These are phyloP conservation scores for Ophioceras dolichostomum DNA, from an alignment of 2,329 filamentous ascomycete species.

Conservation along the genomic window DNA sequence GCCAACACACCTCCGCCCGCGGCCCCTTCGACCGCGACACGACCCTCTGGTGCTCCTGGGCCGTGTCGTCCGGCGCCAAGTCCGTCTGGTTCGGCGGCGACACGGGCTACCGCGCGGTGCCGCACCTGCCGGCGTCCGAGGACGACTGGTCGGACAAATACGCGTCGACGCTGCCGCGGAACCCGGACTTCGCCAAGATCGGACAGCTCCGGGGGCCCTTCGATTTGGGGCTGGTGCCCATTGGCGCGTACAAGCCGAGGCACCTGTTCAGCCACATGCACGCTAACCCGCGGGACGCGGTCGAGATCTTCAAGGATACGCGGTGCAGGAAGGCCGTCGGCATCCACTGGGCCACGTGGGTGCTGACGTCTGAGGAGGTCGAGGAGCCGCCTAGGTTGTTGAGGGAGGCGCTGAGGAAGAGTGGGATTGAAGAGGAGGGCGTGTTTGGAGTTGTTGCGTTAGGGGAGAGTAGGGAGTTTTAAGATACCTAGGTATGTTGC, in stretches of 20 bases:
- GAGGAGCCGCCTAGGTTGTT: slow-evolving; percentile 68
- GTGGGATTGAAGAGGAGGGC: slow-evolving; percentile 56
- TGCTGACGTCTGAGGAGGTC: slow-evolving; percentile 73
- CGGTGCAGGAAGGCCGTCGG: slow-evolving; percentile 65
- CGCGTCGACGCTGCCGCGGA: slow-evolving; percentile 54
- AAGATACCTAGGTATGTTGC: slow-evolving; percentile 8
- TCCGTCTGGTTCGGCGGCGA: slow-evolving; percentile 86
- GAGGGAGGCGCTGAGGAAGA: slow-evolving; percentile 56
- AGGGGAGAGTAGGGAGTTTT: slow-evolving; percentile 72
- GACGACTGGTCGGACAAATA: slow-evolving; percentile 65
- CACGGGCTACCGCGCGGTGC: slow-evolving; percentile 78
- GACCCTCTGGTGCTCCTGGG: slow-evolving; percentile 87
- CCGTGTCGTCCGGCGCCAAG: slow-evolving; percentile 56
- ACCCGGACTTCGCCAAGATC: slow-evolving; percentile 78
- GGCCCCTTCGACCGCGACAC: slow-evolving; percentile 55
- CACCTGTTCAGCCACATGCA: slow-evolving; percentile 69
- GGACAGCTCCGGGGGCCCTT: slow-evolving; percentile 73
- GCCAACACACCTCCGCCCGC: slow-evolving; percentile 70
- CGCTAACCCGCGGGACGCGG: slow-evolving; percentile 73
- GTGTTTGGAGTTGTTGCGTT: slow-evolving; percentile 76
- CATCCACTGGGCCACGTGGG: slow-evolving; percentile 92
- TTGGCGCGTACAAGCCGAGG: slow-evolving; percentile 74
- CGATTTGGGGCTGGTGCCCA: slow-evolving; percentile 84
- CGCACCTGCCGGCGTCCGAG: slow-evolving; percentile 40
- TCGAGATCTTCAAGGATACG: slow-evolving; percentile 82